A percentile compares a stretch with the other conserved stretches of the same genome.
Evolutionary conservation across 1,139 yeast species (phyloP).

Genomic region (Protomyces pachydermus): DNA sequence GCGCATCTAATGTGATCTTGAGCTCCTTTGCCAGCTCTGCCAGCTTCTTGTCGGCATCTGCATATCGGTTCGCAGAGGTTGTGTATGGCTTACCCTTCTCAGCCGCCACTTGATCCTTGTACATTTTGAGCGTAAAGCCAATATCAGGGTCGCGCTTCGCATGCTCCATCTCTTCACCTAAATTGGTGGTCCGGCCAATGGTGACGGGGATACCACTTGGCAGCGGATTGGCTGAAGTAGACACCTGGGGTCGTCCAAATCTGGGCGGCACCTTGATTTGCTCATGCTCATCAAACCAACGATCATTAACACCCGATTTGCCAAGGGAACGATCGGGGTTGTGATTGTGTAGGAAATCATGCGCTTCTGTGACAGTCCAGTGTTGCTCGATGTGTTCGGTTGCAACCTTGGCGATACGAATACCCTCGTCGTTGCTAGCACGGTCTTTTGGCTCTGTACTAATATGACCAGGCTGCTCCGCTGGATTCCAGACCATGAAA

Average conservation of each 20-base stretch:
- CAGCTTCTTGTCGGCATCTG: conserved; percentile 3
- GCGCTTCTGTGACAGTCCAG: conserved; percentile 21
- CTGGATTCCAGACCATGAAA: conserved; percentile 18
- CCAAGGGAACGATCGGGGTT: background rate
- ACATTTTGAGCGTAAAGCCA: conserved; percentile 13
- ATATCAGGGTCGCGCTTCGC: conserved; percentile 26
- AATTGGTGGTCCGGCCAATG: conserved; percentile 10
- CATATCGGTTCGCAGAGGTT: background rate
- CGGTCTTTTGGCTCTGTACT: conserved; percentile 2
- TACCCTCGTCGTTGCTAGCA: conserved; percentile 1
- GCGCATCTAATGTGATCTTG: background rate
- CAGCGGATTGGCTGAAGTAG: conserved; percentile 24
- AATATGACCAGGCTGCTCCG: background rate
- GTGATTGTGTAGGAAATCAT: conserved; percentile 5
- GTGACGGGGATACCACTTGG: conserved; percentile 21
- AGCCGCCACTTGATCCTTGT: conserved; percentile 8
- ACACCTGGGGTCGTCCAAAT: conserved; percentile 20
- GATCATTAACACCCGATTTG: conserved; percentile 2
- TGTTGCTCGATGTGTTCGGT: conserved; percentile 11
- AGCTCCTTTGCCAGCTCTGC: conserved; percentile 2
- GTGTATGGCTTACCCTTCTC: conserved; percentile 7
- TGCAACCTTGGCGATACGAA: conserved; percentile 11
- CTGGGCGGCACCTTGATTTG: conserved; percentile 7
- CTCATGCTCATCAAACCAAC: conserved; percentile 15
- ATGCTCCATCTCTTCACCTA: conserved; percentile 21